Evolutionary conservation across 2,329 filamentous ascomycete genomes (phyloP).

Genomic region (Fusarium anthophilum): DNA sequence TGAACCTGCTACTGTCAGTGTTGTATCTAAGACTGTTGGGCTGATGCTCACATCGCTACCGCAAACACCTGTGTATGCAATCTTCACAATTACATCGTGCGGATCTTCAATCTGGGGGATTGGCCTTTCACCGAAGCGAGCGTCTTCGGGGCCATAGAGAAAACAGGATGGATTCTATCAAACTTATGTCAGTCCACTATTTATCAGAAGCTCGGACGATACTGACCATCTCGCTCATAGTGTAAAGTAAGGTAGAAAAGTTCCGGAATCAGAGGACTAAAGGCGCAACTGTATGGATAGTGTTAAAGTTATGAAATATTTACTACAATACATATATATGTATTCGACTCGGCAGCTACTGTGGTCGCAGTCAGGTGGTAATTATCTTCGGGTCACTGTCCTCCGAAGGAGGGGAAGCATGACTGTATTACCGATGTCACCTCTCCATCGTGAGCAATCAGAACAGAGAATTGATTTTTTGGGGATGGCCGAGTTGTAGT

Average conservation of each 20-base stretch:
- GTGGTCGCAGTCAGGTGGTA: conserved; percentile 3
- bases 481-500: neutral
- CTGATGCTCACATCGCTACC: conserved; percentile 37
- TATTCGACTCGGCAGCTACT: neutral
- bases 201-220: too few relatives aligned
- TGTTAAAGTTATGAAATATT: neutral
- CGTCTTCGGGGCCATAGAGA: conserved; percentile 35
- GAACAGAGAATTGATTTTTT: neutral
- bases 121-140: conserved; percentile 30
- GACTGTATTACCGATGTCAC: neutral
- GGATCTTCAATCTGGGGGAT: conserved; percentile 38
- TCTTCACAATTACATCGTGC: conserved; percentile 36
- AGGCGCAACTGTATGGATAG: neutral
- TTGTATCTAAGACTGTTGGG: neutral
- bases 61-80: conserved; percentile 42
- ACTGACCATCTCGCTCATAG: conserved; percentile 10
- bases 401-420: conserved; percentile 21
- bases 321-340: neutral
- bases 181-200: neutral
- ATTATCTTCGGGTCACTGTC: conserved; percentile 8
- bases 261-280: neutral
- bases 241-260: neutral
- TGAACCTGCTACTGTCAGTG: conserved; percentile 64
- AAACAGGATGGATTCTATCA: conserved; percentile 33
- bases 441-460: neutral